Percentiles rank a stretch among this genome's conserved stretches.
Evolutionary conservation across 495 filamentous ascomycete genomes (phyloP).

Genomic region (Penicillium bialowiezense): DNA sequence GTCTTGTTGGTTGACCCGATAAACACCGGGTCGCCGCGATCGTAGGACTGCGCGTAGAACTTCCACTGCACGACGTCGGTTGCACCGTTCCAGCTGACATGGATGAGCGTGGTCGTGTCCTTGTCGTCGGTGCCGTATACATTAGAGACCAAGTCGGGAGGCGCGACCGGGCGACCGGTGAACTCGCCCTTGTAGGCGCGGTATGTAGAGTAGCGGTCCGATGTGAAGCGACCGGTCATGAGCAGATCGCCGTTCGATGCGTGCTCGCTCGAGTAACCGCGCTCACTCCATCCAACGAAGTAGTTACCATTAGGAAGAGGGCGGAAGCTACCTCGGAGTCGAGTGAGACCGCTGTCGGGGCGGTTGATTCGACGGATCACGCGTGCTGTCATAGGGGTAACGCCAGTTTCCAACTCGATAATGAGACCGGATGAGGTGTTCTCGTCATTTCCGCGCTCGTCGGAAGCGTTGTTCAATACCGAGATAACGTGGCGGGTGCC

Average conservation of each 20-base stretch:
- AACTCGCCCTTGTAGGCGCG: slow-evolving; percentile 42
- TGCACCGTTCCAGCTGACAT: slow-evolving; percentile 51
- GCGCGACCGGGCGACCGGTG: slow-evolving; percentile 30
- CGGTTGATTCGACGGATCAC: slow-evolving; percentile 39
- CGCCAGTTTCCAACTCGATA: slow-evolving; percentile 47
- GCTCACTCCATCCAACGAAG: slow-evolving; percentile 58
- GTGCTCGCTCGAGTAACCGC: slow-evolving; percentile 56
- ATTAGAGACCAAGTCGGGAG: slow-evolving; percentile 34
- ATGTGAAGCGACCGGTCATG: slow-evolving; percentile 41
- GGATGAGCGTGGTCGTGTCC: slow-evolving; percentile 35
- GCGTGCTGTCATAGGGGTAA: slow-evolving; percentile 42
- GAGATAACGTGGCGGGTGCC: slow-evolving; percentile 50
- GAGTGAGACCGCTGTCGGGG: slow-evolving; percentile 49
- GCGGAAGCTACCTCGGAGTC: slow-evolving; percentile 60
- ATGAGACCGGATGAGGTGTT: slow-evolving; percentile 51
- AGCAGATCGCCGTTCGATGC: slow-evolving; percentile 49
- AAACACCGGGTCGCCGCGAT: slow-evolving; percentile 21
- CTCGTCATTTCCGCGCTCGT: slow-evolving; percentile 38
- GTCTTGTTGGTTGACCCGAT: slow-evolving; percentile 37
- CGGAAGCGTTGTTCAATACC: slow-evolving; percentile 54
- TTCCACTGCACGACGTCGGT: slow-evolving; percentile 43
- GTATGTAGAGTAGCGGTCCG: slow-evolving; percentile 38
- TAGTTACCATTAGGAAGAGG: slow-evolving; percentile 52
- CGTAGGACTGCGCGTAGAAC: slow-evolving; percentile 34
- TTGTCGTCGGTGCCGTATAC: slow-evolving; percentile 35